Conservation (phyloP, 306 rosid genomes). For the Inga leiocalycina region DNA sequence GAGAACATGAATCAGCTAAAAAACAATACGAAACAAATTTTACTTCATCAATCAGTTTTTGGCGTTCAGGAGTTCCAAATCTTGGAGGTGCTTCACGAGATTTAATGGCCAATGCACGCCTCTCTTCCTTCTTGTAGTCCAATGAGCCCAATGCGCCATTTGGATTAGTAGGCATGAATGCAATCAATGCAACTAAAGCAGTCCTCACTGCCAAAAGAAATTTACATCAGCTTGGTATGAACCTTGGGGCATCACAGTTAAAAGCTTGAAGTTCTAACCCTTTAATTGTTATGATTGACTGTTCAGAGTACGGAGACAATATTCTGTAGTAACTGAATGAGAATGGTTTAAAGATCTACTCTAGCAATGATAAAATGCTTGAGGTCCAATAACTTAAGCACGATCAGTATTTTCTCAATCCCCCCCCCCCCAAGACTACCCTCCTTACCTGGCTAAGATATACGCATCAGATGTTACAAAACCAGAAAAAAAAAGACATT, state of each 20-base stretch:
- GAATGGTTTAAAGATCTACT: not conserved
- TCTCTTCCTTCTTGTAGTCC: slow-evolving; percentile 91
- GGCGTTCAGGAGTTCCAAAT: slow-evolving; percentile 86
- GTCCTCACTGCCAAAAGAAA: slow-evolving; percentile 79
- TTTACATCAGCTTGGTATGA: slow-evolving; percentile 24
- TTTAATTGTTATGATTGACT: not conserved
- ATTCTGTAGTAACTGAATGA: not conserved
- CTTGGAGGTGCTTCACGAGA: slow-evolving; percentile 83
- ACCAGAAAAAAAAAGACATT: not conserved
- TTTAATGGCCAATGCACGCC: slow-evolving; percentile 79
- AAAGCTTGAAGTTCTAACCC: not conserved
- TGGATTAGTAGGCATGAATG: slow-evolving; percentile 97
- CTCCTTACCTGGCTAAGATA: not conserved
- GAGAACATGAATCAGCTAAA: not conserved
- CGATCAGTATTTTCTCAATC: no score
- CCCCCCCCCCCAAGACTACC: no score
- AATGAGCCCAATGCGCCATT: slow-evolving; percentile 94
- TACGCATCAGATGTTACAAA: not conserved
- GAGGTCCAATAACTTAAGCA: no score
- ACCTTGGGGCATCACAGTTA: slow-evolving; percentile 18
- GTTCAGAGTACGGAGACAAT: not conserved
- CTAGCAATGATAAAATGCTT: not conserved
- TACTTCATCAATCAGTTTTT: slow-evolving; percentile 72
- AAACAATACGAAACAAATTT: slow-evolving; percentile 10
- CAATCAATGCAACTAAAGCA: slow-evolving; percentile 92